These are phyloP conservation scores for Aspergillus quadrilineatus DNA, from an alignment of 2,329 filamentous ascomycete species.

Conservation along the genomic window DNA sequence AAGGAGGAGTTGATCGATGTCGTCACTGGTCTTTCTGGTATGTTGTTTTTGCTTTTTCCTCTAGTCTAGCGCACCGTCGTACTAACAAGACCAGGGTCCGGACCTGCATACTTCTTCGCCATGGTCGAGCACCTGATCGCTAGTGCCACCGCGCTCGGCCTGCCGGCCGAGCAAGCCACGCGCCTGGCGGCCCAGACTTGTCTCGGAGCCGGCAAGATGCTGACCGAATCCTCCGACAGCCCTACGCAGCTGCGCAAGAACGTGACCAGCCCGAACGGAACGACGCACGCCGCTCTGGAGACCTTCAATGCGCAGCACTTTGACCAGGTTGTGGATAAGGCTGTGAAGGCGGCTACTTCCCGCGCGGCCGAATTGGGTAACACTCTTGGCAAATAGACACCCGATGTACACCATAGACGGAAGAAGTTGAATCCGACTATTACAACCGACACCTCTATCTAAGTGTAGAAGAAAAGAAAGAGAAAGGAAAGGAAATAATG, in stretches of 20 bases:
- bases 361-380: constrained; percentile 34
- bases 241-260: constrained; percentile 37
- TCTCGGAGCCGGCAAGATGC: constrained; percentile 37
- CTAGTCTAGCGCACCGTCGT: not conserved
- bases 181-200: constrained; percentile 35
- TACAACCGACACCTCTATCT: not conserved
- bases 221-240: constrained; percentile 31
- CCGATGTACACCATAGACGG: not conserved
- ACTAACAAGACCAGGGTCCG: constrained; percentile 26
- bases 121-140: constrained; percentile 37
- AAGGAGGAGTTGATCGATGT: constrained; percentile 35
- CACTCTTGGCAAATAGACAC: constrained; percentile 19
- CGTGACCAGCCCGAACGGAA: constrained; percentile 38
- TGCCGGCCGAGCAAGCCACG: constrained; percentile 35
- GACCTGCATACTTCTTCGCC: constrained; percentile 39
- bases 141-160: constrained; percentile 33
- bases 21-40: constrained; percentile 38
- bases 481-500: too few species aligned
- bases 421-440: not conserved
- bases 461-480: too few species aligned
- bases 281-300: constrained; percentile 34
- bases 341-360: constrained; percentile 32
- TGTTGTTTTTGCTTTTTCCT: constrained; percentile 1
- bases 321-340: constrained; percentile 32
- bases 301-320: constrained; percentile 32